phyloP scores from a whole-genome alignment of 2,329 filamentous ascomycete genomes.

The Aspergillus uvarum region DNA sequence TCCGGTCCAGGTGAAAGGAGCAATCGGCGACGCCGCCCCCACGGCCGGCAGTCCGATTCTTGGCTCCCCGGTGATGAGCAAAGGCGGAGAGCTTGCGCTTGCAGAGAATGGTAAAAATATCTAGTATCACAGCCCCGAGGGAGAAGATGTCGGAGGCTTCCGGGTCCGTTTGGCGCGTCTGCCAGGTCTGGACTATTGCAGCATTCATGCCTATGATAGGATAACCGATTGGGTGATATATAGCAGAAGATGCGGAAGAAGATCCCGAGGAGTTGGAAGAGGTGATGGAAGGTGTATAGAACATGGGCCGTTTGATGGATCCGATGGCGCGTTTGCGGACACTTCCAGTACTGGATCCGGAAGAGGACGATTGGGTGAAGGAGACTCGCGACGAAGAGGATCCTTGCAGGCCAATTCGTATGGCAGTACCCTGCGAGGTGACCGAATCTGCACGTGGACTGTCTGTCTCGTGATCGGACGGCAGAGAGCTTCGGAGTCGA shows the following conservation, averaged over 20 bases:
- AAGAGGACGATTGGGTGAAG: slow-evolving; percentile 36
- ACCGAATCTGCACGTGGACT: slow-evolving; percentile 31
- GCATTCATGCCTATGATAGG: slow-evolving; percentile 34
- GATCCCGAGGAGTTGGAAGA: slow-evolving; percentile 31
- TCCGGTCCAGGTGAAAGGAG: slow-evolving; percentile 55
- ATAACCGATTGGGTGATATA: slow-evolving; percentile 23
- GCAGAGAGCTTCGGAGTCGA: slow-evolving; percentile 24
- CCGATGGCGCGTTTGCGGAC: slow-evolving; percentile 18
- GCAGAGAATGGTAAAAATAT: slow-evolving; percentile 60
- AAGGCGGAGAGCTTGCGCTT: slow-evolving; percentile 58
- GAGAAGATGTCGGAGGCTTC: slow-evolving; percentile 57
- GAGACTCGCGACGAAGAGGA: slow-evolving; percentile 32
- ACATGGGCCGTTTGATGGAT: slow-evolving; percentile 28
- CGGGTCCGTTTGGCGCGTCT: slow-evolving; percentile 36
- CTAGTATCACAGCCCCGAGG: slow-evolving; percentile 58
- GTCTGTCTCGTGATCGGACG: slow-evolving; percentile 20
- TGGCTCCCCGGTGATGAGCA: slow-evolving; percentile 54
- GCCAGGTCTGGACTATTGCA: slow-evolving; percentile 40
- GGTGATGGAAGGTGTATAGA: slow-evolving; percentile 36
- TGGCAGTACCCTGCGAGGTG: slow-evolving; percentile 37
- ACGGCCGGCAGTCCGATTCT: slow-evolving; percentile 50
- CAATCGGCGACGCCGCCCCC: slow-evolving; percentile 54
- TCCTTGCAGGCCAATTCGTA: slow-evolving; percentile 31
- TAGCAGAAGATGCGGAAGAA: slow-evolving; percentile 16
- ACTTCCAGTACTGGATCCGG: slow-evolving; percentile 28